phyloP scores from a whole-genome alignment of 352 stramenopile species.

The Vaucheria bursata region DNA sequence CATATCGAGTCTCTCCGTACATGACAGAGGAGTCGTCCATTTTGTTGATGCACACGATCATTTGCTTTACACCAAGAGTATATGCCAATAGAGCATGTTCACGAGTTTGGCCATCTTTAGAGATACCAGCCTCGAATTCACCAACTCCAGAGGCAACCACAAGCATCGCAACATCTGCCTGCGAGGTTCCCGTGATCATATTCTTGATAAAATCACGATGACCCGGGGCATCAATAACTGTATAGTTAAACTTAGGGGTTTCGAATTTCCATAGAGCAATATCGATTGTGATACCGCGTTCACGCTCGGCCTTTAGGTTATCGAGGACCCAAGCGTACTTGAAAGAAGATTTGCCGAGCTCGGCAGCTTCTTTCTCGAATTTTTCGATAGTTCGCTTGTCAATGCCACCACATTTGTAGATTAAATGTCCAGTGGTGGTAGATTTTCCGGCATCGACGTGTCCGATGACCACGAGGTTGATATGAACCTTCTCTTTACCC shows the following conservation, averaged over 20 bases:
- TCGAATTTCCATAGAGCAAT: constrained; percentile 96
- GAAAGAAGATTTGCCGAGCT: constrained; percentile 94
- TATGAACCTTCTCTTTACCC: constrained; percentile 52
- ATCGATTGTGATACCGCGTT: constrained; percentile 95
- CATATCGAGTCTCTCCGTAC: constrained; percentile 83
- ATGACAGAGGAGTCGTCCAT: constrained; percentile 90
- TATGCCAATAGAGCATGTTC: constrained; percentile 91
- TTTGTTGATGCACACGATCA: constrained; percentile 97
- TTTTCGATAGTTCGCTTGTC: constrained; percentile 98
- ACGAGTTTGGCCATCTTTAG: constrained; percentile 84
- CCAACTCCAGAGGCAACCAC: constrained; percentile 78
- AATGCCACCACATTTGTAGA: constrained; percentile 98
- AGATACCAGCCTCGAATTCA: constrained; percentile 89
- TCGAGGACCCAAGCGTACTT: constrained; percentile 98
- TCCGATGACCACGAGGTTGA: constrained; percentile 71
- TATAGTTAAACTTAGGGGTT: constrained; percentile 89
- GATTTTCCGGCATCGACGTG: constrained; percentile 97
- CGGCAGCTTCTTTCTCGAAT: constrained; percentile 90
- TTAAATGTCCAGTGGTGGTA: constrained; percentile 94
- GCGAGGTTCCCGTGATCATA: constrained; percentile 96
- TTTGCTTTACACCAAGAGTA: constrained; percentile 92
- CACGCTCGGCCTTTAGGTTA: constrained; percentile 94
- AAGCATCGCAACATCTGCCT: constrained; percentile 93
- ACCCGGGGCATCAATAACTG: constrained; percentile 92
- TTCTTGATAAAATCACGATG: constrained; percentile 99